Evolutionary conservation across 768 basidiomycete genomes (phyloP).

Genomic region (Sarcodon aspratus): DNA sequence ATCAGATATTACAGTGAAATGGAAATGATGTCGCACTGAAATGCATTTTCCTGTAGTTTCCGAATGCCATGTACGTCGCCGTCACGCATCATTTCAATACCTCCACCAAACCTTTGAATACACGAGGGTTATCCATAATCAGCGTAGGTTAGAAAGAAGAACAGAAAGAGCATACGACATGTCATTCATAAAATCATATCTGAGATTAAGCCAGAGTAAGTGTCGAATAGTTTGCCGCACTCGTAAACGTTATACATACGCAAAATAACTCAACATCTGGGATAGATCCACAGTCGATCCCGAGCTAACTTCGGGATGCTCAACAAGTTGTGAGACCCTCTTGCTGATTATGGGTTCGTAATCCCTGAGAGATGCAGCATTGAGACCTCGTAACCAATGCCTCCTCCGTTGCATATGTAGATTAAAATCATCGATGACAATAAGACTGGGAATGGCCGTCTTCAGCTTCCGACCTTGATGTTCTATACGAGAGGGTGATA

Average conservation of each 20-base stretch:
- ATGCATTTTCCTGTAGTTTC: neutral
- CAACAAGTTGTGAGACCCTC: constrained; percentile 14
- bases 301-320: constrained; percentile 2
- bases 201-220: neutral
- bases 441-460: too few species aligned
- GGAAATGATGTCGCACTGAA: neutral
- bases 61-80: neutral
- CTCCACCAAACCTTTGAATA: neutral
- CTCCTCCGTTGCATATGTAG: constrained; percentile 12
- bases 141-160: neutral
- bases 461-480: neutral
- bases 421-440: neutral
- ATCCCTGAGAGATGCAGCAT: constrained; percentile 12
- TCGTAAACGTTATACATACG: neutral
- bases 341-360: constrained; percentile 12
- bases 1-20: neutral
- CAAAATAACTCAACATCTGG: neutral
- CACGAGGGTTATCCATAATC: neutral
- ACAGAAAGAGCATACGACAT: neutral
- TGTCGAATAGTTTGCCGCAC: neutral
- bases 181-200: neutral
- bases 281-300: constrained; percentile 4
- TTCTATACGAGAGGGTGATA: neutral
- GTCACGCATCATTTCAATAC: neutral
- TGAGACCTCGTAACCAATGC: constrained; percentile 20